Conservation (phyloP, 805 yeast species). For the Phaffomyces antillensis region DNA sequence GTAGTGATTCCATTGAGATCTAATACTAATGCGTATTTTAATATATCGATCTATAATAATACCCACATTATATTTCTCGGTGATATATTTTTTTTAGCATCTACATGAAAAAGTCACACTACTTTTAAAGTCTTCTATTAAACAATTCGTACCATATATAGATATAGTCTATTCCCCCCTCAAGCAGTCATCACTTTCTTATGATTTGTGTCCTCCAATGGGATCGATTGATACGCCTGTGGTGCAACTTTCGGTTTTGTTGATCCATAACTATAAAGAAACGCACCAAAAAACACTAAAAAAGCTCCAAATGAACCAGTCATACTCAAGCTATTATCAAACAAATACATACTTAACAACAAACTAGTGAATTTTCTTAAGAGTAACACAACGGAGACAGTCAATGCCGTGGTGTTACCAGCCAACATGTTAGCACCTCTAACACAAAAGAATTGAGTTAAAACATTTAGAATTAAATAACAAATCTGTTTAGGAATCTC, state of each 20-base stretch:
- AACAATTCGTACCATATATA: too few species aligned
- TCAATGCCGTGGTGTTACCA: conserved; percentile 50
- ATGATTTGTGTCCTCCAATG: conserved; percentile 2
- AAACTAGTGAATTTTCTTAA: conserved; percentile 58
- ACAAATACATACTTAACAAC: conserved; percentile 45
- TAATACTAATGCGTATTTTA: too few species aligned
- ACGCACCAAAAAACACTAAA: conserved; percentile 50
- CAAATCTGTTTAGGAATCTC: conserved; percentile 21
- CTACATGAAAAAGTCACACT: too few species aligned
- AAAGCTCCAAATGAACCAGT: conserved; percentile 40
- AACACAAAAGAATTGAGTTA: conserved; percentile 56
- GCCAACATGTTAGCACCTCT: conserved; percentile 61
- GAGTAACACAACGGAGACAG: conserved; percentile 53
- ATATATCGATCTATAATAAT: too few species aligned
- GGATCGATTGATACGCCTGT: conserved; percentile 9
- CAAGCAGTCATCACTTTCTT: not conserved
- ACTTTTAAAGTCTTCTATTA: too few species aligned
- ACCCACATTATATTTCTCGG: too few species aligned
- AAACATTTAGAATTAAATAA: conserved; percentile 35
- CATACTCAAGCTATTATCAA: conserved; percentile 36
- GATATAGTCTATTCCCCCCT: too few species aligned
- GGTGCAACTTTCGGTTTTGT: conserved; percentile 17
- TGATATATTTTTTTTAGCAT: too few species aligned
- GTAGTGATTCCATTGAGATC: conserved; percentile 16
- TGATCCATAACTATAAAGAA: conserved; percentile 33